A percentile compares a stretch with the other conserved stretches of the same genome.
phyloP scores from a whole-genome alignment of 768 basidiomycete species.

The Amanita molliuscula region DNA sequence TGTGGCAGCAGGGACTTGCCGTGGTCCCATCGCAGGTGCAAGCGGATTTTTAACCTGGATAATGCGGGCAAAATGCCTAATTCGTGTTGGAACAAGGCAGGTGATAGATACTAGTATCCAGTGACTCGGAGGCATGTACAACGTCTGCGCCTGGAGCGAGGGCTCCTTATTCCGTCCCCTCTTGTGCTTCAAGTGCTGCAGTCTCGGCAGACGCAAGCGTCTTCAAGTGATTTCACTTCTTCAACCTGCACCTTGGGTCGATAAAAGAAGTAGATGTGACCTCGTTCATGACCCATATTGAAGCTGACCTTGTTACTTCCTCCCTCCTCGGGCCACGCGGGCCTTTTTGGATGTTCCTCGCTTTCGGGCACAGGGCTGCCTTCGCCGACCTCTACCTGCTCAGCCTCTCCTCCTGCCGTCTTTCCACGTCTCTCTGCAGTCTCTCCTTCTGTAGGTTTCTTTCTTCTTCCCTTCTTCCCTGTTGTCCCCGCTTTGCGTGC shows the following conservation, averaged over 20 bases:
- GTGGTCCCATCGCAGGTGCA: constrained; percentile 27
- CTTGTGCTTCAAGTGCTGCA: neutral
- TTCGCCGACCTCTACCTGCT: too few relatives aligned
- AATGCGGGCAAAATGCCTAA: constrained; percentile 46
- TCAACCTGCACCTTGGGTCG: constrained; percentile 45
- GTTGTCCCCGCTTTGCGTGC: too few relatives aligned
- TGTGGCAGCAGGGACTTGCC: constrained; percentile 16
- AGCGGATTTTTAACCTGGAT: constrained; percentile 55
- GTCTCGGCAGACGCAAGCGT: constrained; percentile 21
- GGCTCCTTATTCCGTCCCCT: constrained; percentile 4
- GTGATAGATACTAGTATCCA: constrained; percentile 26
- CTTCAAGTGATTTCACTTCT: constrained; percentile 44
- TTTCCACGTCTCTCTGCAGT: too few relatives aligned
- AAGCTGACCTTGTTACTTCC: constrained; percentile 7
- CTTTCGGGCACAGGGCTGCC: too few relatives aligned
- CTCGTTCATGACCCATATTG: constrained; percentile 48
- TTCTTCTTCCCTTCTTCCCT: too few relatives aligned
- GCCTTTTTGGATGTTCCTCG: constrained; percentile 4
- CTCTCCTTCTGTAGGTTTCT: too few relatives aligned
- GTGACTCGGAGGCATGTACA: too few relatives aligned
- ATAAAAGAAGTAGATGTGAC: constrained; percentile 58
- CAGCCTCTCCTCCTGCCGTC: too few relatives aligned
- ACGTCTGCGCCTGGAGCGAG: constrained; percentile 25
- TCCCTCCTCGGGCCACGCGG: constrained; percentile 13
- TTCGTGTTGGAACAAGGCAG: constrained; percentile 33